Percentiles rank a stretch among this genome's conserved stretches.
Conservation (phyloP, 2,329 filamentous ascomycete species). For the Colletotrichum salicis region DNA sequence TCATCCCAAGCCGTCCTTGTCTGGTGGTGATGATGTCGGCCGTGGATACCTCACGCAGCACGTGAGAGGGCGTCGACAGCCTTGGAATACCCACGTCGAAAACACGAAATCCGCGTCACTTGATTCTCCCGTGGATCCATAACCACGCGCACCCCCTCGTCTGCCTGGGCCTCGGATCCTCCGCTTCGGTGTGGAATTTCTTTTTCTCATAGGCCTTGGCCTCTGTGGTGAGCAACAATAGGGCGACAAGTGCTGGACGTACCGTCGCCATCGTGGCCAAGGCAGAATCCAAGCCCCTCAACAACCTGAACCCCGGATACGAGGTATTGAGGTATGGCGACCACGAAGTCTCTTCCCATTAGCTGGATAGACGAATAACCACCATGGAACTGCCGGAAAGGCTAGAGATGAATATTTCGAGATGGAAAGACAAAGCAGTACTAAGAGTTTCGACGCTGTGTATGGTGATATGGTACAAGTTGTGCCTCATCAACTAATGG, state of each 20-base stretch:
- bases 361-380: neutral
- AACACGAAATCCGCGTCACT: slow-evolving; percentile 5
- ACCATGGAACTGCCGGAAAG: neutral
- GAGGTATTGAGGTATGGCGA: neutral
- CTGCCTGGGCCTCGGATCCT: neutral
- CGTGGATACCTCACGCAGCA: neutral
- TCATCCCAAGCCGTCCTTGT: neutral
- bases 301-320: neutral
- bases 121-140: neutral
- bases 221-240: neutral
- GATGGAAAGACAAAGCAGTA: too few relatives aligned
- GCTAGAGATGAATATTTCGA: too few relatives aligned
- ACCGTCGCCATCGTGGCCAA: slow-evolving; percentile 1
- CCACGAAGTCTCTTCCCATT: neutral
- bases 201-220: slow-evolving; percentile 3
- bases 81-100: neutral
- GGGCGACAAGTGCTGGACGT: slow-evolving; percentile 14
- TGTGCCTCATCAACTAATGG: too few relatives aligned
- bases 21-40: neutral
- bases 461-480: too few relatives aligned
- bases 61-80: slow-evolving; percentile 27
- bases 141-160: slow-evolving; percentile 9
- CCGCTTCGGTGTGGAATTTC: neutral
- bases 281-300: neutral
- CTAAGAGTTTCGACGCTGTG: too few relatives aligned